Evolutionary conservation across 495 filamentous ascomycete genomes (phyloP).

Genomic region (Friedmanniomyces endolithicus): DNA sequence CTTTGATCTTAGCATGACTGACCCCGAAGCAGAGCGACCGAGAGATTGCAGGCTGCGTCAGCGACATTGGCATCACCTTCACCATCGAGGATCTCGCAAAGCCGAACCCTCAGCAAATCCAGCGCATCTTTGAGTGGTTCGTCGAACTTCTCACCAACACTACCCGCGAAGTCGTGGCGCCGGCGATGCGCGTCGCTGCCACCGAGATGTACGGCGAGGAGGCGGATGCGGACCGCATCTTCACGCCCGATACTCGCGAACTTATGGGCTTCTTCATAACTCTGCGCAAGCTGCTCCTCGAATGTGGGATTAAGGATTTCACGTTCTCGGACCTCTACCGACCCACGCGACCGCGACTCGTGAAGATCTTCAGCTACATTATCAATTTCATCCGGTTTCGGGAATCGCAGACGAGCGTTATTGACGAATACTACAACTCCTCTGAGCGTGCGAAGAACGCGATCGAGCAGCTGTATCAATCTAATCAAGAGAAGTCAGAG

Average conservation of each 20-base stretch:
- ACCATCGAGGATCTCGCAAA: constrained; percentile 81
- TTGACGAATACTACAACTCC: constrained; percentile 86
- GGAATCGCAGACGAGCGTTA: constrained; percentile 71
- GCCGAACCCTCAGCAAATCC: constrained; percentile 82
- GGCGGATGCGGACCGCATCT: constrained; percentile 60
- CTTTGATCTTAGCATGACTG: too few relatives aligned
- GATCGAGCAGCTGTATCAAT: constrained; percentile 72
- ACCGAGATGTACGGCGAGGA: constrained; percentile 75
- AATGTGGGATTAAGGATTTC: constrained; percentile 89
- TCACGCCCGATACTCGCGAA: constrained; percentile 76
- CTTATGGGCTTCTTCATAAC: constrained; percentile 86
- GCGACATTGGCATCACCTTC: constrained; percentile 85
- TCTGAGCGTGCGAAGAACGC: constrained; percentile 69
- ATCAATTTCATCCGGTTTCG: constrained; percentile 98
- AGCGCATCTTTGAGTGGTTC: constrained; percentile 96
- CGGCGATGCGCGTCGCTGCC: constrained; percentile 79
- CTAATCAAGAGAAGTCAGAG: constrained; percentile 76
- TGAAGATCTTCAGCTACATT: constrained; percentile 85
- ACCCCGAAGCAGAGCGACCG: constrained; percentile 45
- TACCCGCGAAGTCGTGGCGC: constrained; percentile 80
- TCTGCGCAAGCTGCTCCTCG: constrained; percentile 59
- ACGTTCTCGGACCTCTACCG: constrained; percentile 79
- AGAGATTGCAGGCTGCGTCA: constrained; percentile 94
- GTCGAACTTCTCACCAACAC: constrained; percentile 85
- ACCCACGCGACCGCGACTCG: constrained; percentile 74